Percentiles rank a stretch among this genome's conserved stretches.
These are phyloP conservation scores for Debaryomyces robertsiae DNA, from an alignment of 1,139 yeast species.

Conservation along the genomic window DNA sequence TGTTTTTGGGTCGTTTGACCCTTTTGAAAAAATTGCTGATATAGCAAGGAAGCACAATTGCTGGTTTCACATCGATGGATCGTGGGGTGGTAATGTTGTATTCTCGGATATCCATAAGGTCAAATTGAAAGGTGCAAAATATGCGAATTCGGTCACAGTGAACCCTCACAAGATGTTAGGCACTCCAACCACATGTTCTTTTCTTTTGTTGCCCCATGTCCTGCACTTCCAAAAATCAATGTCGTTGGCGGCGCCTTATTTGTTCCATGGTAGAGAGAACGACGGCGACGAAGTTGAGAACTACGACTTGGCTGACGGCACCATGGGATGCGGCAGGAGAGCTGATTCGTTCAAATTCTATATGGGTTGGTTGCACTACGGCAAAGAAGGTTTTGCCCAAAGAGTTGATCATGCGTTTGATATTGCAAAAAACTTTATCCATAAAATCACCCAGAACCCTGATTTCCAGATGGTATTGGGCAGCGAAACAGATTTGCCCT, in stretches of 20 bases:
- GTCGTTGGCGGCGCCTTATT: slow-evolving; percentile 77
- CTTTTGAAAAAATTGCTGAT: slow-evolving; percentile 55
- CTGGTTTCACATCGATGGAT: slow-evolving; percentile 88
- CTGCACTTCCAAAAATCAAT: slow-evolving; percentile 68
- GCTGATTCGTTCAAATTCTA: slow-evolving; percentile 81
- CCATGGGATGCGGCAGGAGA: slow-evolving; percentile 91
- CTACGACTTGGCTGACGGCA: slow-evolving; percentile 84
- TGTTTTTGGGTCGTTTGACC: slow-evolving; percentile 83
- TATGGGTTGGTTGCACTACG: slow-evolving; percentile 82
- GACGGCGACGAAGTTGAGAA: slow-evolving; percentile 51
- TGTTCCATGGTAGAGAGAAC: slow-evolving; percentile 67
- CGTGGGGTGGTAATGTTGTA: slow-evolving; percentile 88
- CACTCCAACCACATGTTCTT: slow-evolving; percentile 87
- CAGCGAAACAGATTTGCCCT: slow-evolving; percentile 56
- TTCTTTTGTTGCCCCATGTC: slow-evolving; percentile 71
- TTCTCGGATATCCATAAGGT: slow-evolving; percentile 56
- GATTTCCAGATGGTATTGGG: slow-evolving; percentile 55
- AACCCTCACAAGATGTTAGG: slow-evolving; percentile 92
- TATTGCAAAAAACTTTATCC: slow-evolving; percentile 62
- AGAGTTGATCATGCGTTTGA: slow-evolving; percentile 74
- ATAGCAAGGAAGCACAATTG: slow-evolving; percentile 56
- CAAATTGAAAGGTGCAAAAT: slow-evolving; percentile 59
- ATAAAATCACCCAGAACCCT: slow-evolving; percentile 32
- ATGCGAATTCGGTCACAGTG: slow-evolving; percentile 78
- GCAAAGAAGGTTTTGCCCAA: slow-evolving; percentile 55